Percentiles rank a stretch among this genome's conserved stretches.
These are phyloP conservation scores for Alnus rubra DNA, from an alignment of 306 rosid genomes.

Conservation along the genomic window DNA sequence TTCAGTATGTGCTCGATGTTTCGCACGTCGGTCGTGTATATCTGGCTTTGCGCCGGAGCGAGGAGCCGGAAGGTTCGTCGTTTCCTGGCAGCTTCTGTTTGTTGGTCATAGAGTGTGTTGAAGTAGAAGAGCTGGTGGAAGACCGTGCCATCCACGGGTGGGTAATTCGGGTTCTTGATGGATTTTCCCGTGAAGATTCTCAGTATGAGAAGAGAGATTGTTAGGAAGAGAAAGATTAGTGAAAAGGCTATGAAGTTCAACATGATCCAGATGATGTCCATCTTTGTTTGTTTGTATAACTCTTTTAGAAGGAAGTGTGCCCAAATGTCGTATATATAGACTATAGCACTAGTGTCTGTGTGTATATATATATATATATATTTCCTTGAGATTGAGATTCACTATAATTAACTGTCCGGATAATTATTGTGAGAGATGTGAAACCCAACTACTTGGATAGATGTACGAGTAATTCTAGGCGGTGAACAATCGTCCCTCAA, in stretches of 20 bases:
- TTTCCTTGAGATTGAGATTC: no score
- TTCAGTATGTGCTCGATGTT: constrained; percentile 59
- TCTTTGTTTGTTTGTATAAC: neutral
- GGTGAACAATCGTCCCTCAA: no score
- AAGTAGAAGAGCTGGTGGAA: constrained; percentile 48
- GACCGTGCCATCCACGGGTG: constrained; percentile 66
- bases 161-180: constrained; percentile 42
- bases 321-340: no score
- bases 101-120: constrained; percentile 47
- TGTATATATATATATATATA: no score
- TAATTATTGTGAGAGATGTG: no score
- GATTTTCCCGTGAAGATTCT: constrained; percentile 50
- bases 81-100: constrained; percentile 39
- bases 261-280: constrained; percentile 41
- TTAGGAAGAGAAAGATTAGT: constrained; percentile 25
- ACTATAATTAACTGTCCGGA: no score
- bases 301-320: neutral
- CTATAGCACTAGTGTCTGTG: no score
- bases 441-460: no score
- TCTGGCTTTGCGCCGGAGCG: constrained; percentile 33
- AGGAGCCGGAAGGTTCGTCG: constrained; percentile 49
- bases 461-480: no score
- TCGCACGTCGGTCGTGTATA: constrained; percentile 48
- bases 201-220: constrained; percentile 35
- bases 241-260: constrained; percentile 34